phyloP scores from a whole-genome alignment of 257 asterid species.

The Jacaranda mimosifolia region DNA sequence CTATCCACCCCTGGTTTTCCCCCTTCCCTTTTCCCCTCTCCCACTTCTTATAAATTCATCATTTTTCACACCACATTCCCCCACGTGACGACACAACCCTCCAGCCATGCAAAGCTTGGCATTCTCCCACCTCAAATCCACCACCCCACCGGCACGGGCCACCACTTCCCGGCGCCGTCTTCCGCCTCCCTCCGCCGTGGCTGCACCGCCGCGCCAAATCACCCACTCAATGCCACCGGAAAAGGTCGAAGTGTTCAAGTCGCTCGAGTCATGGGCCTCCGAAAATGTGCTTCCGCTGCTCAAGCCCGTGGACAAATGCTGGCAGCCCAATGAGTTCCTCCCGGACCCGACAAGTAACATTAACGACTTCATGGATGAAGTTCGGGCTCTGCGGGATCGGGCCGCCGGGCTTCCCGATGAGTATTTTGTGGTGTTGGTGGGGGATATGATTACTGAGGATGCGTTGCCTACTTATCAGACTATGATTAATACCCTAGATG shows the following conservation, averaged over 20 bases:
- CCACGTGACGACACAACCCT: not conserved
- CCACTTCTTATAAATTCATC: not conserved
- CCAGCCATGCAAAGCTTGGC: constrained; percentile 34
- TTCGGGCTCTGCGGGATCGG: constrained; percentile 43
- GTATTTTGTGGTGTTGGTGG: constrained; percentile 48
- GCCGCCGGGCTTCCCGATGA: constrained; percentile 42
- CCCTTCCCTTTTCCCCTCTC: not conserved
- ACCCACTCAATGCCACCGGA: constrained; percentile 45
- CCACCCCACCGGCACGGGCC: constrained; percentile 11
- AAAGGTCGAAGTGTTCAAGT: constrained; percentile 42
- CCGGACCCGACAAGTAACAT: constrained; percentile 39
- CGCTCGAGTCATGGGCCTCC: constrained; percentile 53
- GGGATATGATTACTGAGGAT: constrained; percentile 49
- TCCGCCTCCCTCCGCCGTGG: constrained; percentile 19
- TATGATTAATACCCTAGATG: constrained; percentile 35
- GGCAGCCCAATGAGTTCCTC: constrained; percentile 53
- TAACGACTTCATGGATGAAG: constrained; percentile 29
- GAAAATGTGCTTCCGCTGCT: constrained; percentile 30
- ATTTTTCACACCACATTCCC: not conserved
- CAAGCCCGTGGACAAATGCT: constrained; percentile 47
- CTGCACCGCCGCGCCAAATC: not conserved
- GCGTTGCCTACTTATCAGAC: constrained; percentile 54
- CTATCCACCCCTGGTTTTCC: not conserved
- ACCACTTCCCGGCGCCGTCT: constrained; percentile 13
- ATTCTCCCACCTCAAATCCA: constrained; percentile 9